Conservation (phyloP, 2,329 filamentous ascomycete genomes). For the Neonectria hederae region DNA sequence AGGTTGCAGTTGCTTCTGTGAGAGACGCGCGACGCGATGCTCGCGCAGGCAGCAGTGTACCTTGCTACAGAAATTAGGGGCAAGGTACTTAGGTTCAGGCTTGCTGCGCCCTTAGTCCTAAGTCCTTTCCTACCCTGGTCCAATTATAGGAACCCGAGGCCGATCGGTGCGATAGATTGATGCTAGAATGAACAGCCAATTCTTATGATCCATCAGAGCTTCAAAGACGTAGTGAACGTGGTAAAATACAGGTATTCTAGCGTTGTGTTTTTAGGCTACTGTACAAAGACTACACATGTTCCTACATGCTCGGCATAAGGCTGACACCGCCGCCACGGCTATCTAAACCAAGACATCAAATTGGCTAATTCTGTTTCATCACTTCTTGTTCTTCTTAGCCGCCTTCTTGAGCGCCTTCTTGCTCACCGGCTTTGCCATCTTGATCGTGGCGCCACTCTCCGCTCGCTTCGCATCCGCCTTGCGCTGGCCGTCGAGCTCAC, state of each 20-base stretch:
- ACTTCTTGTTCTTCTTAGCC: slow-evolving; percentile 52
- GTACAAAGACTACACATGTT: slow-evolving; percentile 41
- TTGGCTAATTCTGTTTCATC: slow-evolving; percentile 19
- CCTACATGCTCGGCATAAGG: slow-evolving; percentile 33
- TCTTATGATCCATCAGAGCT: neutral
- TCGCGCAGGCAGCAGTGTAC: slow-evolving; percentile 17
- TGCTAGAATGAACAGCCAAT: neutral
- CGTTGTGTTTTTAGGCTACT: slow-evolving; percentile 29
- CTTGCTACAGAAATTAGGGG: slow-evolving; percentile 10
- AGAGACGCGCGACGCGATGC: slow-evolving; percentile 37
- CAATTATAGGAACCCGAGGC: neutral
- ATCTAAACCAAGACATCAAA: slow-evolving; percentile 2
- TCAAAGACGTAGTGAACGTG: neutral
- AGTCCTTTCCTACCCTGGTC: too few relatives aligned
- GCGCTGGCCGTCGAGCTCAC: slow-evolving; percentile 53
- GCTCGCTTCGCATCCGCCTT: slow-evolving; percentile 49
- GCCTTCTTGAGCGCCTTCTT: slow-evolving; percentile 51
- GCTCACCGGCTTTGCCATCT: slow-evolving; percentile 46
- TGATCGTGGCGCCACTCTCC: slow-evolving; percentile 44
- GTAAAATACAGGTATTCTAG: slow-evolving; percentile 21
- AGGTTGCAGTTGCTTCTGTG: slow-evolving; percentile 12
- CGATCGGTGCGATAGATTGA: neutral
- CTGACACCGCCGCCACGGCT: neutral
- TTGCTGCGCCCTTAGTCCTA: neutral
- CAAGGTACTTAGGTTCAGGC: slow-evolving; percentile 17